phyloP scores from a whole-genome alignment of 306 rosid species.

The Rubus idaeus region DNA sequence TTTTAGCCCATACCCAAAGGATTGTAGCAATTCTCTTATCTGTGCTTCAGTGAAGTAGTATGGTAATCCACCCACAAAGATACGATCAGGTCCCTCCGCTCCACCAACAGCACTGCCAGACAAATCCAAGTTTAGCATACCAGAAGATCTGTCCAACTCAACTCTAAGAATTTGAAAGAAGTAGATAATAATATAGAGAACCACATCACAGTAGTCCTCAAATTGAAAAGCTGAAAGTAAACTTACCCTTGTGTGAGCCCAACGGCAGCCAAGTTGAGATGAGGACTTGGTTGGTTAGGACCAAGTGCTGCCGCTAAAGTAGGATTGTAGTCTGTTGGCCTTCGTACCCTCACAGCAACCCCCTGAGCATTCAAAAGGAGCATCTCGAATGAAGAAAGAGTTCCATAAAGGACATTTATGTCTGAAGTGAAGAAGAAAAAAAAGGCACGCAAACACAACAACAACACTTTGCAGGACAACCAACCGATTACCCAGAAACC shows the following conservation, averaged over 20 bases:
- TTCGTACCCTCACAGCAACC: slow-evolving; percentile 80
- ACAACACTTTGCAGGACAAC: not conserved
- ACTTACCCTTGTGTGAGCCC: slow-evolving; percentile 65
- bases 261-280: slow-evolving; percentile 71
- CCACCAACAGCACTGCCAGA: slow-evolving; percentile 55
- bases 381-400: slow-evolving; percentile 4
- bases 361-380: slow-evolving; percentile 50
- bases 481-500: not conserved
- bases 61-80: slow-evolving; percentile 84
- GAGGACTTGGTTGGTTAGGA: slow-evolving; percentile 76
- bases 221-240: slow-evolving; percentile 1
- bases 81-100: slow-evolving; percentile 78
- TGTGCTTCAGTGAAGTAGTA: slow-evolving; percentile 77
- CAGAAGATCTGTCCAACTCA: slow-evolving; percentile 16
- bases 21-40: slow-evolving; percentile 65
- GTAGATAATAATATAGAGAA: not conserved
- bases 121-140: slow-evolving; percentile 31
- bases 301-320: slow-evolving; percentile 76
- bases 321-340: slow-evolving; percentile 86
- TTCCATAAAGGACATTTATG: not conserved
- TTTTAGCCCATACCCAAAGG: slow-evolving; percentile 60
- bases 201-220: slow-evolving; percentile 3
- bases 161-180: not conserved
- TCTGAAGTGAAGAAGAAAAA: not conserved
- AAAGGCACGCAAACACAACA: not conserved